These are phyloP conservation scores for Thelonectria olida DNA, from an alignment of 2,329 filamentous ascomycete genomes.

Conservation along the genomic window DNA sequence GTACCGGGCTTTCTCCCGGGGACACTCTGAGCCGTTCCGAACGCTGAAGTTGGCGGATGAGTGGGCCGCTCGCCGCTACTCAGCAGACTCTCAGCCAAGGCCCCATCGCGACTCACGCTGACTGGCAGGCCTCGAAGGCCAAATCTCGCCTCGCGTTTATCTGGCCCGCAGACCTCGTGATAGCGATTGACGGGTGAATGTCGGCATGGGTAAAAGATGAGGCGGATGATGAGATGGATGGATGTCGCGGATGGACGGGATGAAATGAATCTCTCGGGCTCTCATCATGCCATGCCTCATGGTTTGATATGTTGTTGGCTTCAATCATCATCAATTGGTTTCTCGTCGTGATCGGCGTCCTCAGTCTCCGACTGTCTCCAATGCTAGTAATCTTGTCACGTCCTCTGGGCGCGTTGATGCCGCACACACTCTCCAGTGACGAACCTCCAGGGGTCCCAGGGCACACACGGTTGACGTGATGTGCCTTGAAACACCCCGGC, in stretches of 20 bases:
- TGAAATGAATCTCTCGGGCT: conserved; percentile 4
- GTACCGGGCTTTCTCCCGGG: conserved; percentile 25
- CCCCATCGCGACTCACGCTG: conserved; percentile 39
- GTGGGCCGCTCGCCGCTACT: conserved; percentile 36
- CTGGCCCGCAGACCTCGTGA: conserved; percentile 36
- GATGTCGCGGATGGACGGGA: conserved; percentile 19
- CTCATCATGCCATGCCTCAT: conserved; percentile 12
- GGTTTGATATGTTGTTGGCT: conserved; percentile 15
- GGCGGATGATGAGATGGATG: conserved; percentile 23
- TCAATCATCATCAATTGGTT: conserved; percentile 20
- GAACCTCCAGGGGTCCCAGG: conserved; percentile 9
- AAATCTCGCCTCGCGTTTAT: conserved; percentile 31
- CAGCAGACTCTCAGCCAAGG: conserved; percentile 34
- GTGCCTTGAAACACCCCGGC: conserved; percentile 14
- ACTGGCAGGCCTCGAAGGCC: conserved; percentile 18
- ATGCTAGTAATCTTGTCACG: neutral
- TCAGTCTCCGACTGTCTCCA: conserved; percentile 12
- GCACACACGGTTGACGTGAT: conserved; percentile 12
- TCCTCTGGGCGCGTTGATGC: conserved; percentile 15
- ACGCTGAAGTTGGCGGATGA: conserved; percentile 34
- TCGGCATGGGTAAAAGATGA: conserved; percentile 14
- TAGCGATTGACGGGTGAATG: conserved; percentile 25
- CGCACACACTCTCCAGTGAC: conserved; percentile 14
- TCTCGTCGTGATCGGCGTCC: conserved; percentile 1
- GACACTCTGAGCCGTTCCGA: conserved; percentile 23